Base-by-base conservation (phyloP, 148 eudicot species). In the Fagopyrum homotropicum region DNA sequence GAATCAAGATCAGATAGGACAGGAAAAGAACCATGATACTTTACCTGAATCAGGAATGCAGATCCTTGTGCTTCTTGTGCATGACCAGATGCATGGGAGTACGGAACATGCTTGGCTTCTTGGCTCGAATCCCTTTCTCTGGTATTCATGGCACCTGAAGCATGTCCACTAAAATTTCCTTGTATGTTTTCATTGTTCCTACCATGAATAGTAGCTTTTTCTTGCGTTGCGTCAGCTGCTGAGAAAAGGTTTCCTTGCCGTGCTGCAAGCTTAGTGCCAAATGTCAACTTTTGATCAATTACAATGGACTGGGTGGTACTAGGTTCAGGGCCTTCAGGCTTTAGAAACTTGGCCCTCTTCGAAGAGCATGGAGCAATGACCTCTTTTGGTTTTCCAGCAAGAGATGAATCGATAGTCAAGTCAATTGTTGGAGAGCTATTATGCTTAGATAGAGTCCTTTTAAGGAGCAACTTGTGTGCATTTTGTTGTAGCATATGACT, bases 1-100 rank as follows among this genome's bases (percentile, higher is more conserved):
- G 17, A 15, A 64, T 35, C 60, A 49, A 4, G 46, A 12, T 30
- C 6, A 12, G 45, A 45, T 30, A 64, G 45, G 45, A 64, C 40
- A 64, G 9, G 64, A 59, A 64, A 35, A 35, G 6, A 64, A 64
- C 19, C 10, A 66, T 40, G 71, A 66, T 35, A 15, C 19, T 66
- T 66, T 83, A 95, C 98, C 98, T 95, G 96, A 75, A 44, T 59
- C 47, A 95, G 87, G 80, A 90, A 95, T 79, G 83, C 83, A 59
- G 95, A 80, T 77, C 96, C 98, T 61, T 82, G 80, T 73, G 80
- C 87, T 77, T 91, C 91, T 50, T 77, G 86, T 77, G 82, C 79
- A 77, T 81, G 80, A 77, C 77, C 55, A 80, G 91, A 78, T 30
- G 68, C 75, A 72, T 87, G 76, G 55, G 80, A 69, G 15, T 80